phyloP scores from a whole-genome alignment of 2,329 filamentous ascomycete genomes.

The Phialophora verrucosa region DNA sequence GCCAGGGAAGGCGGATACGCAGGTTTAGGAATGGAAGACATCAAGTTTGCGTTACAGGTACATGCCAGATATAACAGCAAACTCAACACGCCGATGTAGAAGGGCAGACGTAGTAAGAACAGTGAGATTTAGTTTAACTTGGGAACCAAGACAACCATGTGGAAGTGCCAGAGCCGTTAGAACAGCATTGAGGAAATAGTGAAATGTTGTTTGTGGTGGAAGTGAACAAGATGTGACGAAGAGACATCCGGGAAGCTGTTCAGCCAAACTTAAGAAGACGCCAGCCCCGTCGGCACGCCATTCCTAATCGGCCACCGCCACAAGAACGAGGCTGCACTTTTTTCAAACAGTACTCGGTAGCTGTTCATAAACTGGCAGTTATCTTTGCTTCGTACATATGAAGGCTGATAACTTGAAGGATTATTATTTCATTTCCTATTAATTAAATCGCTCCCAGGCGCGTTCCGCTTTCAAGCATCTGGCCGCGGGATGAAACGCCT shows the following conservation, averaged over 20 bases:
- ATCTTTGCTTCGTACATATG: no score
- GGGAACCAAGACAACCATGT: neutral
- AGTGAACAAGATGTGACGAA: neutral
- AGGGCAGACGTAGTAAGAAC: neutral
- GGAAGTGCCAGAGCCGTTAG: neutral
- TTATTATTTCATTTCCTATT: neutral
- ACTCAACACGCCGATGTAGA: neutral
- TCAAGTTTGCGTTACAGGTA: neutral
- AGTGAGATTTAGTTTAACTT: neutral
- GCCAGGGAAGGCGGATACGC: constrained; percentile 16
- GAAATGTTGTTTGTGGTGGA: neutral
- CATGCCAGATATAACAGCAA: neutral
- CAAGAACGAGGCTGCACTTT: neutral
- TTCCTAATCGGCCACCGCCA: neutral
- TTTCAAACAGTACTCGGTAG: neutral
- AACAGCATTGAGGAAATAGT: neutral
- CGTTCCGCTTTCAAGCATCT: neutral
- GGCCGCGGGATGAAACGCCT: neutral
- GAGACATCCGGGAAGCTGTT: neutral
- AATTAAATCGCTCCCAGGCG: neutral
- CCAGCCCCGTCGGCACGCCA: neutral
- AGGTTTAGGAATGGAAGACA: neutral
- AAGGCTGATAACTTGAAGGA: neutral
- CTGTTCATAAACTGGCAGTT: no score
- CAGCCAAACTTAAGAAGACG: neutral